Base-by-base conservation (phyloP, 1,284 basidiomycete genomes). In the Sanguinoderma infundibulare region DNA sequence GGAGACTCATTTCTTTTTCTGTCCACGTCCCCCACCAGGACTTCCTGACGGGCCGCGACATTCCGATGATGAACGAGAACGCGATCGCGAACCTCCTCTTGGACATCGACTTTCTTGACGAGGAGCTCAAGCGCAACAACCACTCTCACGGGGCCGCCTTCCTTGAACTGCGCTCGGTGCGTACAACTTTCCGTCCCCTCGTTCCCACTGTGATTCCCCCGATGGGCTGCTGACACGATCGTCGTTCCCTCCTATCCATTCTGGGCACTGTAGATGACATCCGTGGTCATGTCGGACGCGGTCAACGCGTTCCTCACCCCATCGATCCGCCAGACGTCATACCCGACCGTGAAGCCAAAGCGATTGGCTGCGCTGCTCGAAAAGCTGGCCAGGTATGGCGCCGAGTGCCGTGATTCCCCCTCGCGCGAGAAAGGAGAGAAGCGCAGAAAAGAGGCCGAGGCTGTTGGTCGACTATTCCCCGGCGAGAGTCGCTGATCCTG, bases 21-120 rank as follows among this genome's bases (percentile, higher is more conserved):
- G 62, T 28, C 15, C 64, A 0, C n/a, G 22, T 14, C 20, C n/a
- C 26, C n/a, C 35, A n/a, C 15, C 70, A 97, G 94, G 87, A 89
- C 52, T 93, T 94, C 72, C 76, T 95, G 67, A 84, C 88, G 26
- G 90, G 94, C 26, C 81, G 87, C 1, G 90, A 91, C 56, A 87
- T 96, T n/a, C 76, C 82, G 5, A 83, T 86, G 75, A 86, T 95
- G 78, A 98, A 97, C 70, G 96, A 98, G 71, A 89, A 92, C 67
- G 95, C 92, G 0, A 82, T 96, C 46, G 86, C 89, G 26, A 95
- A 95, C 69, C 84, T 96, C 50, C 78, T 91, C 46, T 85, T 92
- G 42, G 95, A 97, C 70, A 85, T 95, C 56, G 87, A 88, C 61
- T 96, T 96, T 74, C 82, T 97, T 59, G 92, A 96, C 66, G 85